Evolutionary conservation across 768 basidiomycete species (phyloP).

Genomic region (Suillus luteus): DNA sequence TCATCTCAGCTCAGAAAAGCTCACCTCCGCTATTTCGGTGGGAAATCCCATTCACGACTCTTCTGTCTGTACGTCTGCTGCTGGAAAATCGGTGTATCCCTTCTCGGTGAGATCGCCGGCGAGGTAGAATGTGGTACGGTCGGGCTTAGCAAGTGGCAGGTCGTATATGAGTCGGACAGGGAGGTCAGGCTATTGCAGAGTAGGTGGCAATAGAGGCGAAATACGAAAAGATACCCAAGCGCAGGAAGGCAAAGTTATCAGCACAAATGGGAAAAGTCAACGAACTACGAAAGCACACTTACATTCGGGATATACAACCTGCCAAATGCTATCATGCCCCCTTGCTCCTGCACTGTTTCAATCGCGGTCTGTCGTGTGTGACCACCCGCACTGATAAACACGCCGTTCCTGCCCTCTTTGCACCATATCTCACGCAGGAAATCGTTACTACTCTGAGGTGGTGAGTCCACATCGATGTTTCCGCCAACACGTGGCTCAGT

Average conservation of each 20-base stretch:
- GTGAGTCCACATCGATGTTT: conserved; percentile 4
- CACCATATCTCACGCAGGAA: conserved; percentile 32
- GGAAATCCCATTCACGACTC: not conserved
- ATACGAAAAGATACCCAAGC: not conserved
- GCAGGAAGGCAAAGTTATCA: not conserved
- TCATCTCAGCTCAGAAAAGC: not conserved
- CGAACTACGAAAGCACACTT: not conserved
- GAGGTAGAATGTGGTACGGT: conserved; percentile 33
- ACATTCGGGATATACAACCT: conserved; percentile 10
- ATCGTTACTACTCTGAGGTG: conserved; percentile 24
- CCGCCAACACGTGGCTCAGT: conserved; percentile 35
- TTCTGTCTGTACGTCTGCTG: conserved; percentile 14
- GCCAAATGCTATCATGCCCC: conserved; percentile 11
- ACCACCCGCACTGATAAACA: conserved; percentile 11
- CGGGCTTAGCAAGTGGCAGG: conserved; percentile 27
- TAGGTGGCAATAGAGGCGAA: not conserved
- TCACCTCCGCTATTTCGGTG: not conserved
- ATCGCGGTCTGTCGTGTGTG: conserved; percentile 7
- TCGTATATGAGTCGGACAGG: conserved; percentile 32
- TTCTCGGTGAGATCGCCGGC: conserved; percentile 23
- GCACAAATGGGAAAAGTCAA: not conserved
- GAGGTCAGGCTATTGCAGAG: conserved; percentile 33
- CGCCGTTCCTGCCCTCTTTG: conserved; percentile 1
- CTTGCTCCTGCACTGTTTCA: conserved; percentile 5
- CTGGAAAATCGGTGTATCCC: conserved; percentile 37